Conservation (phyloP, 2,329 filamentous ascomycete species). For the Aspergillus neotritici region DNA sequence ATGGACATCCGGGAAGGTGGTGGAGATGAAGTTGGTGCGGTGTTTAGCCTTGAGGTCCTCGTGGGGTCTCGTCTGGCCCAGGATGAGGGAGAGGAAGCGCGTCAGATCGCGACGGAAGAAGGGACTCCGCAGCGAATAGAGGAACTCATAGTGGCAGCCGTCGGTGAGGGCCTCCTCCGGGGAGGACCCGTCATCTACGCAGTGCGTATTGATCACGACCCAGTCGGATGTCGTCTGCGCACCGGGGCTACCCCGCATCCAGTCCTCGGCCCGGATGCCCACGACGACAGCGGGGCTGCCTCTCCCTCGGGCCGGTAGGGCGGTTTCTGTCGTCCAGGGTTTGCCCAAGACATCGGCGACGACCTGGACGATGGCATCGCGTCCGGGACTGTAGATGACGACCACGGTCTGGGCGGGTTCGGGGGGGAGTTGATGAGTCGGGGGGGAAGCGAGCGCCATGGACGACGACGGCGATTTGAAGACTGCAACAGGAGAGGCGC, state of each 20-base stretch:
- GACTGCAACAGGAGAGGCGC: slow-evolving; percentile 16
- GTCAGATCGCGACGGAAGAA: slow-evolving; percentile 71
- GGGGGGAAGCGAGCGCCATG: slow-evolving; percentile 8
- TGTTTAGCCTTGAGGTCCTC: slow-evolving; percentile 64
- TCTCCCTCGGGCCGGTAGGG: slow-evolving; percentile 50
- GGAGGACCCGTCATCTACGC: slow-evolving; percentile 63
- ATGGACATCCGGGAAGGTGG: slow-evolving; percentile 79
- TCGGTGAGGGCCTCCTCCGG: slow-evolving; percentile 61
- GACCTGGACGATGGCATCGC: slow-evolving; percentile 67
- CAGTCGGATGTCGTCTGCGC: slow-evolving; percentile 53
- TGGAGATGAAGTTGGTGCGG: slow-evolving; percentile 79
- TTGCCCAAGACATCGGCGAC: slow-evolving; percentile 77
- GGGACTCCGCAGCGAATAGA: slow-evolving; percentile 63
- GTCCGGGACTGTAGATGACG: slow-evolving; percentile 64
- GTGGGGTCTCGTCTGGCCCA: slow-evolving; percentile 74
- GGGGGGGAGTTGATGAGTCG: slow-evolving; percentile 6
- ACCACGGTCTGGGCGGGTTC: slow-evolving; percentile 41
- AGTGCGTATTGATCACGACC: slow-evolving; percentile 70
- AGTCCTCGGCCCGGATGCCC: slow-evolving; percentile 55
- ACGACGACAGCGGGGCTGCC: slow-evolving; percentile 61
- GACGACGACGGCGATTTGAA: slow-evolving; percentile 15
- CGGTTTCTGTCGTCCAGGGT: slow-evolving; percentile 56
- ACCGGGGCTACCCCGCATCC: slow-evolving; percentile 53
- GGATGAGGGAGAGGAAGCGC: slow-evolving; percentile 70
- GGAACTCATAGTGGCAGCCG: slow-evolving; percentile 76